Conservation (phyloP, 331 rosid genomes). For the Arachis monticola region DNA sequence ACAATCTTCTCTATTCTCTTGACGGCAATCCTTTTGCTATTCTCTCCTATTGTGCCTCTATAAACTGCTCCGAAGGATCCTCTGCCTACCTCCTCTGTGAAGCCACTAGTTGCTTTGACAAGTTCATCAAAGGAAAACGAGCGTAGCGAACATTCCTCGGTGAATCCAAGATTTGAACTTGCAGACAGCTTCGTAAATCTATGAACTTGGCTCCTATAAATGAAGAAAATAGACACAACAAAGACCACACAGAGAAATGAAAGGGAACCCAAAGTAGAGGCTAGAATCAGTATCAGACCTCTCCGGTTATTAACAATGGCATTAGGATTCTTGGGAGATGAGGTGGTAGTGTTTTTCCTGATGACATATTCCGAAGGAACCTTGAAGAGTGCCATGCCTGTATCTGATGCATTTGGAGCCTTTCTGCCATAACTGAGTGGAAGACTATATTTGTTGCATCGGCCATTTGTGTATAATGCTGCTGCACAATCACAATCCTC, state of each 20-base stretch:
- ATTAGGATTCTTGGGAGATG: slow-evolving; percentile 1
- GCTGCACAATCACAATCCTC: slow-evolving; percentile 46
- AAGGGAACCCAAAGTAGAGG: slow-evolving; percentile 34
- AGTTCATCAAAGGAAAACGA: slow-evolving; percentile 47
- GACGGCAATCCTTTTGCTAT: slow-evolving; percentile 25
- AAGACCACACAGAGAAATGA: slow-evolving; percentile 12
- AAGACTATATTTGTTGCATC: slow-evolving; percentile 29
- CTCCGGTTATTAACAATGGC: slow-evolving; percentile 26
- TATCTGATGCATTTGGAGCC: neutral
- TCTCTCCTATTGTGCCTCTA: slow-evolving; percentile 21
- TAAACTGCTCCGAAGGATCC: slow-evolving; percentile 44
- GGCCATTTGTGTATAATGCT: neutral
- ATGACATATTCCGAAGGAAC: neutral
- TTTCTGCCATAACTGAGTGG: slow-evolving; percentile 36
- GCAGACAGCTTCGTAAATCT: slow-evolving; percentile 15
- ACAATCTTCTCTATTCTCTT: slow-evolving; percentile 41
- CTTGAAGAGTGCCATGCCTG: slow-evolving; percentile 32
- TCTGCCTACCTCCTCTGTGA: slow-evolving; percentile 45
- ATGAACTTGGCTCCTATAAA: slow-evolving; percentile 24
- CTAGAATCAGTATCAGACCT: slow-evolving; percentile 11
- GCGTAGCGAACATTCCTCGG: slow-evolving; percentile 39
- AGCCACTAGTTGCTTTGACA: slow-evolving; percentile 27
- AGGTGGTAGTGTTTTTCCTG: neutral
- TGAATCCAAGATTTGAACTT: slow-evolving; percentile 30
- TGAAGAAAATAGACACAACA: slow-evolving; percentile 16